Evolutionary conservation across 495 filamentous ascomycete genomes (phyloP), one percentile per base, ranked within the genome.

Genomic region (Echria macrotheca): DNA sequence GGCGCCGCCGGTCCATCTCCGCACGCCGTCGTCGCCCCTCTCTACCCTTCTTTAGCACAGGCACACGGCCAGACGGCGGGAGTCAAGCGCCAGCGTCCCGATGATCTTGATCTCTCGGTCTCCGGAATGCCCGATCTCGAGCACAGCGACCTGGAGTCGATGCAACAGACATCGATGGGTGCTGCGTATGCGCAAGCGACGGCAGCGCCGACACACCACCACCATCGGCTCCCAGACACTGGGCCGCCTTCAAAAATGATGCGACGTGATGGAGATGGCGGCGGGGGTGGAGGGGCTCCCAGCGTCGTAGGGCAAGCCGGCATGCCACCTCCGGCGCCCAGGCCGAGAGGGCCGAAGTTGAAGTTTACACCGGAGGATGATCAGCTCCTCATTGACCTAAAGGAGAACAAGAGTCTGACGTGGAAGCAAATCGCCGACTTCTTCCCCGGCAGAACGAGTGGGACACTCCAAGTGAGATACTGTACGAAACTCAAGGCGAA

Each of bases 361-460:
- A 94, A 91, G 57, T 95, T 95, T 58, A 94, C 89, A 1, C 81
- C 86, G 33, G 88, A 91, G 65, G 89, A 95, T 60, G 90, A 96
- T 65, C 78, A 80, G 41, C 69, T 91, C 41, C 69, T 96, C 31
- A 80, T 95, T 15, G 87, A 91, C 50, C 70, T 96, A 44, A 96
- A 96, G 65, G 90, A 96, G 68, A 87, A 90, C 52, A 91, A 90
- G 63, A 85, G 85, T 55, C 75, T 96, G 56, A 89, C 90, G 7
- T 96, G 90, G 90, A 94, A 93, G 62, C 89, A 96, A 74, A 95
- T 96, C 55, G 85, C 87, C 46, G 89, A 94, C 58, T 95, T 91
- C 68, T 95, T 96, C 57, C 90, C 90, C 6, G 90, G 89, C 9
- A 73, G 90, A 40, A 88, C 86, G 33, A 89, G 84, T 24, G 89